Base-by-base conservation (phyloP, 2,329 filamentous ascomycete genomes). In the Monosporascus sp. region DNA sequence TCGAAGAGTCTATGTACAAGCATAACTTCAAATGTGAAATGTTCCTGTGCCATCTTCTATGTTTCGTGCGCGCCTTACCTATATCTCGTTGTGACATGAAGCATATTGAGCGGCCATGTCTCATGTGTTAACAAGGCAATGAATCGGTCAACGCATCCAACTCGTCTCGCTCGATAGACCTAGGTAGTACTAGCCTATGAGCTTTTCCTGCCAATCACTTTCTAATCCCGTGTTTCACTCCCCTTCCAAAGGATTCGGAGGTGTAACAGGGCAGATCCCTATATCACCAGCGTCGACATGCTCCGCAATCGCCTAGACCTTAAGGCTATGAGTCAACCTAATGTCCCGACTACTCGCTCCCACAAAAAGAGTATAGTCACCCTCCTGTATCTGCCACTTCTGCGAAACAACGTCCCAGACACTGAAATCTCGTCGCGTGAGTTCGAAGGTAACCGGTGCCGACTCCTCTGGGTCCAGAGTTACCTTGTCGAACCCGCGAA, bases 401-500 rank as follows among this genome's bases (percentile, higher is more conserved):
- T 88, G 83, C 16, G 69, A 64, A 0, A 71, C 69, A 0, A 77
- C 72, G 65, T 87, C 81, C 85, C 85, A 88, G 49, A 85, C 82
- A 60, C 82, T 86, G 46, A 89, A 58, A 66, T 88, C 86, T 49
- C 82, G 77, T 50, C 82, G 73, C 31, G 77, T 81, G 27, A 89
- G 66, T 26, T 74, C 71, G 57, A 88, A 80, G 0, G 66, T 71
- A 3, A 83, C 76, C 1, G 68, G 75, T n/a, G 73, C 66, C 8
- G 70, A 77, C 55, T 77, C 73, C 0, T 76, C 79, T 0, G 76
- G 64, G 17, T 69, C 66, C 16, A 88, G 64, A 17, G 69, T 67
- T 7, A 84, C 73, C 68, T 87, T 87, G 54, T 76, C 76, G 59
- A 87, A 88, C 5, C 85, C 83, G 11, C 85, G 74, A 6, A 88